A percentile compares a stretch with the other conserved stretches of the same genome.
Evolutionary conservation across 2,329 filamentous ascomycete species (phyloP).

Genomic region (Aureobasidium pullulans): DNA sequence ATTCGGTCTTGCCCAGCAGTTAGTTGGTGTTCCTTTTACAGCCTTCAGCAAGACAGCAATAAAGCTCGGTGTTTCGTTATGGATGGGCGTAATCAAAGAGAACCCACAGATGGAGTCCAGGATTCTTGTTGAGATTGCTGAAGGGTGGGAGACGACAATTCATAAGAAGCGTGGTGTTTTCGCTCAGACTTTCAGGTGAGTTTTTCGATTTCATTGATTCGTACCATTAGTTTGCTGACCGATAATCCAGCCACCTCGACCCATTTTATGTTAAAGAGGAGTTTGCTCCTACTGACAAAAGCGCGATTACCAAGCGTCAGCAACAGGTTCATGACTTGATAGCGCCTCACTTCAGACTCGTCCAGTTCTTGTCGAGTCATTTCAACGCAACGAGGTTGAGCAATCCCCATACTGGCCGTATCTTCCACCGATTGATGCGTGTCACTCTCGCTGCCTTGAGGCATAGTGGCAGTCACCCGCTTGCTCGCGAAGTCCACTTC

Average conservation of each 20-base stretch:
- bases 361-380: constrained; percentile 89
- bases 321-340: constrained; percentile 75
- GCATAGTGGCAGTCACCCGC: constrained; percentile 65
- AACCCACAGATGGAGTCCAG: constrained; percentile 82
- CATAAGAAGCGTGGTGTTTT: constrained; percentile 75
- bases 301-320: constrained; percentile 64
- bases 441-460: constrained; percentile 70
- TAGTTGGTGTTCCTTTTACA: constrained; percentile 87
- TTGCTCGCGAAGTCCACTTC: constrained; percentile 87
- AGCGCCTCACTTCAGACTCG: constrained; percentile 73
- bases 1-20: constrained; percentile 71
- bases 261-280: constrained; percentile 89
- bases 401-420: constrained; percentile 69
- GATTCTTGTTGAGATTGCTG: constrained; percentile 76
- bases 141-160: constrained; percentile 84
- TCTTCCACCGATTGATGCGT: constrained; percentile 75
- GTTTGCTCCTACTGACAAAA: constrained; percentile 83
- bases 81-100: constrained; percentile 95
- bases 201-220: constrained; percentile 14
- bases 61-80: constrained; percentile 88
- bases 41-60: constrained; percentile 94
- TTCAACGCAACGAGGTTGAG: constrained; percentile 89
- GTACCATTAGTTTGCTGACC: not conserved
- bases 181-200: constrained; percentile 58
- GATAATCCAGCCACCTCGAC: constrained; percentile 53